Evolutionary conservation across 169 alveolate species (phyloP), one percentile per base, ranked within the genome.

Genomic region (Babesia ovis): DNA sequence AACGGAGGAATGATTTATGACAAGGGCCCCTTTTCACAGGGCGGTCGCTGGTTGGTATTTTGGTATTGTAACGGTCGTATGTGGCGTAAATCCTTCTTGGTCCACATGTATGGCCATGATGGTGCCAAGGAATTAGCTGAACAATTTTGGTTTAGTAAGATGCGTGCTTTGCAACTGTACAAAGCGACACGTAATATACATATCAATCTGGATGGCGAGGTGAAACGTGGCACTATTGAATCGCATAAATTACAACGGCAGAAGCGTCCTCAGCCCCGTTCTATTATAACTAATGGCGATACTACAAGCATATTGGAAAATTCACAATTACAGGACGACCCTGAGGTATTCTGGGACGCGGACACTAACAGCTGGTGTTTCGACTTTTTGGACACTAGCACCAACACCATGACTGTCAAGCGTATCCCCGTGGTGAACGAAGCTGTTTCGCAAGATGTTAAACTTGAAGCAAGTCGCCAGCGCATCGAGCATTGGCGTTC

Each of bases 81-180:
- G 22, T 81, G 84, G 81, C 43, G 92, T 22, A 80, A 75, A 46
- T 62, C 77, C 23, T 85, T 82, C 32, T 56, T 80, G n/a, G 84
- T 82, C 0, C 20, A 27, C 18, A 57, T 75, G 59, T 85, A 64
- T 60, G 92, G 92, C 5, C 37, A 45, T 42, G 75, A 85, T 14
- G 86, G 89, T 9, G 90, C 92, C 0, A 85, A 76, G 77, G 90
- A 85, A 31, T 54, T 85, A 58, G 92, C 92, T 1, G 92, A 85
- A 51, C 48, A 43, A 22, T 85, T 76, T 58, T 82, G 89, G 89
- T 45, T 64, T 35, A 82, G 80, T 22, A 67, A 82, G 43, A 69
- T 71, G 85, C 69, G 86, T 20, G 81, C 83, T 22, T 75, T 85
- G 54, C 89, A 81, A 45, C 85, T 81, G 35, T 70, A 32, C 68